Evolutionary conservation across 345 rosid genomes (phyloP), one percentile per base, ranked within the genome.

Genomic region (Populus simonii): DNA sequence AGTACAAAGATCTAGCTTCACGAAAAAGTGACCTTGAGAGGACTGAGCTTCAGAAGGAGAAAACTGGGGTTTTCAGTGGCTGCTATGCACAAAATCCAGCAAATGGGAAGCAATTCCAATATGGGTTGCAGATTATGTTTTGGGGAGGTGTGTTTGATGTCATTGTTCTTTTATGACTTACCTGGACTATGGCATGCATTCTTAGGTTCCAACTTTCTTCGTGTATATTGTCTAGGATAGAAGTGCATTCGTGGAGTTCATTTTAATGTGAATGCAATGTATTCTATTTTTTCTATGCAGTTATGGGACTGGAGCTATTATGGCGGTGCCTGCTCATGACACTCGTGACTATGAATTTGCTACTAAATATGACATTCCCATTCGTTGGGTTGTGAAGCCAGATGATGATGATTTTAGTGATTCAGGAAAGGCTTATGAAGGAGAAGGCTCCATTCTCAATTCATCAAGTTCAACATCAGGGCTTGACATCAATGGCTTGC

Each of bases 261-360:
- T 57, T 39, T 20, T 71, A 55, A 73, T 68, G 15, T n/a, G 55
- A 69, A 18, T 53, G 74, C 68, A 43, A 68, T 65, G 41, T 72
- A 57, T 33, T 55, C 49, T 49, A 61, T 80, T 75, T 66, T 76
- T 67, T 77, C 13, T 70, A 16, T 80, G 70, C 91, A 94, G 98
- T 83, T 94, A 94, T 80, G 98, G 98, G 81, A 94, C 98, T 15
- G 98, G 98, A 83, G 98, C 98, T 78, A 92, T 93, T 76, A 92
- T 94, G 98, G 97, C 98, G 2, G 98, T 93, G 49, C 98, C 98
- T 72, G 97, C 98, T 39, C 98, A 94, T 82, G 98, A 94, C 73
- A 75, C 84, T 18, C 91, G 95, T 71, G 98, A 94, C 80, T 75
- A 87, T 80, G 97, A 94, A 84, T 94, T 94, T 87, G 97, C 98